Conservation (phyloP, 495 filamentous ascomycete genomes). For the Aspergillus carlsbadensis region DNA sequence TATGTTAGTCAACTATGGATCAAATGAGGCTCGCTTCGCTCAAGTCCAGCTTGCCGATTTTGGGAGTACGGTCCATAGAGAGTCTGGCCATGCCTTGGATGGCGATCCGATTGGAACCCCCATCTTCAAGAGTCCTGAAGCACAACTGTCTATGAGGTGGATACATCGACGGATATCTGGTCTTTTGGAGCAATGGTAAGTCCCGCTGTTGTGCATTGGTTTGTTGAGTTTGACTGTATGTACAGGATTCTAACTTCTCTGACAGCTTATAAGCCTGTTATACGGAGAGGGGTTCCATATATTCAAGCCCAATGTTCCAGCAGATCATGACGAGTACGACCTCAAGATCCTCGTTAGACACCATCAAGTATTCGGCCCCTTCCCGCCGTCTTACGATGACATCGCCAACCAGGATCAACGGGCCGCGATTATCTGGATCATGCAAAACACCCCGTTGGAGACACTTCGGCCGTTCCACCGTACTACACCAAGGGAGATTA, state of each 20-base stretch:
- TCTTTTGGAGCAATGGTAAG: constrained; percentile 39
- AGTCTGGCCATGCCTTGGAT: constrained; percentile 36
- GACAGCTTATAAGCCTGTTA: constrained; percentile 40
- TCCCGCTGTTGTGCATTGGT: neutral
- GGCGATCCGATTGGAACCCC: constrained; percentile 34
- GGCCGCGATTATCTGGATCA: constrained; percentile 19
- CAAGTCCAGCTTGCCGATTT: constrained; percentile 41
- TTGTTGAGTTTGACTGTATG: neutral
- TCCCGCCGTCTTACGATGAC: constrained; percentile 33
- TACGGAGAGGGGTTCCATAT: constrained; percentile 40
- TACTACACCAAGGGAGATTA: constrained; percentile 22
- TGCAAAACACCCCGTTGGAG: constrained; percentile 23
- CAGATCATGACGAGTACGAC: constrained; percentile 39
- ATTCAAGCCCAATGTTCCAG: constrained; percentile 40
- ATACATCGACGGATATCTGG: constrained; percentile 45
- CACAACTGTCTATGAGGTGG: constrained; percentile 31
- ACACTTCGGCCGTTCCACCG: constrained; percentile 22
- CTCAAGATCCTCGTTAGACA: constrained; percentile 41
- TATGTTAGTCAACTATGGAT: constrained; percentile 40
- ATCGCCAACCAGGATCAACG: constrained; percentile 19
- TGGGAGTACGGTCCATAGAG: constrained; percentile 32
- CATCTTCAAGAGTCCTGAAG: constrained; percentile 41
- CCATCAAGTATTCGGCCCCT: constrained; percentile 42
- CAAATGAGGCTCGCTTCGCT: constrained; percentile 30
- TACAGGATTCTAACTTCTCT: neutral